These are phyloP conservation scores for Gliomastix tumulicola DNA, from an alignment of 2,329 filamentous ascomycete genomes.

Conservation along the genomic window DNA sequence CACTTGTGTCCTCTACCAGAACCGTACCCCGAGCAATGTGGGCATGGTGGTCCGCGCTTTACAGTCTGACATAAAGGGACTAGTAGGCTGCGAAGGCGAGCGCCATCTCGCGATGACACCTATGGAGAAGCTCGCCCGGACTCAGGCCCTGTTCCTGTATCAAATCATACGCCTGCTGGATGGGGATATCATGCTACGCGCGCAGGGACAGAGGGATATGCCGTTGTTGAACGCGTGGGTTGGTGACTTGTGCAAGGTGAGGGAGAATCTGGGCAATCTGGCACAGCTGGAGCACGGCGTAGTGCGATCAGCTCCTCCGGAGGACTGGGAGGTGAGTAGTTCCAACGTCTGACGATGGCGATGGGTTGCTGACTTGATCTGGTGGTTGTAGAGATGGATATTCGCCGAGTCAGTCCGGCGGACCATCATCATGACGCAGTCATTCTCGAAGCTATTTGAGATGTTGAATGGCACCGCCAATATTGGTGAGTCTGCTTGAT, in stretches of 20 bases:
- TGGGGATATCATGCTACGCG: slow-evolving; percentile 31
- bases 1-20: slow-evolving; percentile 17
- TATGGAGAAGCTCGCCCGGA: slow-evolving; percentile 27
- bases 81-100: neutral
- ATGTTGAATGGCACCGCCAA: slow-evolving; percentile 14
- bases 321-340: neutral
- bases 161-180: slow-evolving; percentile 43
- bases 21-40: slow-evolving; percentile 16
- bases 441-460: slow-evolving; percentile 15
- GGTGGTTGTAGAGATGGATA: slow-evolving; percentile 19
- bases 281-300: neutral
- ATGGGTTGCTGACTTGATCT: neutral
- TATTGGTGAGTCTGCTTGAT: neutral
- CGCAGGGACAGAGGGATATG: slow-evolving; percentile 19
- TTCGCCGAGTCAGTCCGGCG: slow-evolving; percentile 23
- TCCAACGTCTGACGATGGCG: neutral
- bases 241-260: slow-evolving; percentile 9
- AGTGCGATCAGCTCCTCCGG: neutral
- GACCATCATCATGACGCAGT: slow-evolving; percentile 21
- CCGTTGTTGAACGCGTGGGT: slow-evolving; percentile 15
- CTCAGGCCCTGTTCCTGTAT: slow-evolving; percentile 42
- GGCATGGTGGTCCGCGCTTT: slow-evolving; percentile 18
- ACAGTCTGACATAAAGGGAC: slow-evolving; percentile 3
- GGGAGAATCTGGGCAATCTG: neutral
- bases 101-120: slow-evolving; percentile 6